Percentiles rank a stretch among this genome's conserved stretches.
Conservation (phyloP, 129 eudicot species). For the Centella asiatica region DNA sequence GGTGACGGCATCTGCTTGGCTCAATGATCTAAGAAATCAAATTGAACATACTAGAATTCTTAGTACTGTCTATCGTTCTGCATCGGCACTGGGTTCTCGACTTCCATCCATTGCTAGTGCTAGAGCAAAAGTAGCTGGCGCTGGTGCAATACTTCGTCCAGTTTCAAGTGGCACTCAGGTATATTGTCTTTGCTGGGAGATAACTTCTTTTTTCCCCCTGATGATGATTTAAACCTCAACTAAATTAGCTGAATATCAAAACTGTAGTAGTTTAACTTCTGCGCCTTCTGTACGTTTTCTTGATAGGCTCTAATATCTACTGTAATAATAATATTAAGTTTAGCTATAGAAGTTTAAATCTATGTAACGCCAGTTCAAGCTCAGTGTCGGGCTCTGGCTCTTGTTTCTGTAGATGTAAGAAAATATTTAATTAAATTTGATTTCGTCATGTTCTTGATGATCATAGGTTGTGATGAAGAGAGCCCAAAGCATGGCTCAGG, state of each 20-base stretch:
- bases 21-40: constrained; percentile 80
- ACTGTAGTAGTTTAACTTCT: too few relatives aligned
- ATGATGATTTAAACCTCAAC: too few relatives aligned
- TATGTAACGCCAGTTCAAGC: too few relatives aligned
- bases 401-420: too few relatives aligned
- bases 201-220: too few relatives aligned
- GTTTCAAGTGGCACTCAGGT: constrained; percentile 96
- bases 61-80: constrained; percentile 84
- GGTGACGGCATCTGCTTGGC: constrained; percentile 99
- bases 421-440: too few relatives aligned
- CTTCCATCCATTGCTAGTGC: constrained; percentile 95
- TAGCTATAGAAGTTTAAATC: too few relatives aligned
- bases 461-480: constrained; percentile 85
- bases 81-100: constrained; percentile 94
- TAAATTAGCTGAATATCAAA: too few relatives aligned
- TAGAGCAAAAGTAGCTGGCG: constrained; percentile 87
- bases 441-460: background rate
- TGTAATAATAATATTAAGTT: too few relatives aligned
- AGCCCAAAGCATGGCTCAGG: constrained; percentile 94
- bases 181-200: constrained; percentile 5
- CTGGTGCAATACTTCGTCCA: constrained; percentile 88
- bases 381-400: too few relatives aligned
- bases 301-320: too few relatives aligned
- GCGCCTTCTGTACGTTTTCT: too few relatives aligned
- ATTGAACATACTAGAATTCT: constrained; percentile 84